Evolutionary conservation across 805 yeast genomes (phyloP).

Genomic region (Spathaspora gorwiae): DNA sequence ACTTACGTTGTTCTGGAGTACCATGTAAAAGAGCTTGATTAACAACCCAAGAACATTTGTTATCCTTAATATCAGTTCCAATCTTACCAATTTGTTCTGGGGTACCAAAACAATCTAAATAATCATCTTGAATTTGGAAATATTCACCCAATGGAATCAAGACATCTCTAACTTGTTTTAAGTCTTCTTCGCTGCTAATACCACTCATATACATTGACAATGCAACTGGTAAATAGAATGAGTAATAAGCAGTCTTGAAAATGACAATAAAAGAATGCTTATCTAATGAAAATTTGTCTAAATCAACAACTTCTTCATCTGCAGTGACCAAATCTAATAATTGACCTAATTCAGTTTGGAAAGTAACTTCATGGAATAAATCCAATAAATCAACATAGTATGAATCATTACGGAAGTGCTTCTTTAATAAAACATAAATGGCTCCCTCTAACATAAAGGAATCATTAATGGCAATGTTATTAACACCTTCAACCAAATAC

Average conservation of each 20-base stretch:
- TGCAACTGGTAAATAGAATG: constrained; percentile 96
- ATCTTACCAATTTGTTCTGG: constrained; percentile 97
- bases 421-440: constrained; percentile 82
- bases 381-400: constrained; percentile 90
- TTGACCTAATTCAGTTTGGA: constrained; percentile 97
- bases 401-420: constrained; percentile 74
- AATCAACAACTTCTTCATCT: constrained; percentile 91
- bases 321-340: constrained; percentile 93
- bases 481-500: constrained; percentile 78
- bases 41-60: constrained; percentile 97
- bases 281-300: constrained; percentile 75
- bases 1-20: constrained; percentile 72
- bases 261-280: constrained; percentile 95
- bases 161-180: constrained; percentile 82
- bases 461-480: constrained; percentile 94
- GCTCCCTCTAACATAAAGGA: constrained; percentile 96
- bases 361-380: constrained; percentile 93
- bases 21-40: constrained; percentile 85
- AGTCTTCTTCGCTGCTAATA: constrained; percentile 59
- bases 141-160: constrained; percentile 95
- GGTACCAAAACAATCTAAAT: constrained; percentile 92
- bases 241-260: constrained; percentile 95
- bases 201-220: constrained; percentile 94
- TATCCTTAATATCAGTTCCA: constrained; percentile 97
- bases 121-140: constrained; percentile 98